Conservation (phyloP, 305 asterid species). For the Nicotiana rustica region DNA sequence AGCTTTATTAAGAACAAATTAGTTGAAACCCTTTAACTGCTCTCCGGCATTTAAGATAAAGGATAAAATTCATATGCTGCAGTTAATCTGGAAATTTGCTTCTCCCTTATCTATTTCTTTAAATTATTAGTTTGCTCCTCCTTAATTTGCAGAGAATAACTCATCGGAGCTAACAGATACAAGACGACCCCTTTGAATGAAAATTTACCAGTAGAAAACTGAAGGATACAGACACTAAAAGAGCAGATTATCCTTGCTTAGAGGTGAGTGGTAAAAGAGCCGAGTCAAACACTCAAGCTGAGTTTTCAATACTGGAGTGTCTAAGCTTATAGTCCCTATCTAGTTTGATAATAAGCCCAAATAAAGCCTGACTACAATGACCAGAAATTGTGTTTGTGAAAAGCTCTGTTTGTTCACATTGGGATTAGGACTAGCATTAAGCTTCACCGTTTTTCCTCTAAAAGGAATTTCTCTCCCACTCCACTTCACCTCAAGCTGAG, state of each 20-base stretch:
- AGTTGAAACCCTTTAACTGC: slow-evolving; percentile 6
- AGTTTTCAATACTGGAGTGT: background rate
- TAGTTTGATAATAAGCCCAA: background rate
- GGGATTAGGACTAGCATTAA: background rate
- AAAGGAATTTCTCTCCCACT: too few species aligned
- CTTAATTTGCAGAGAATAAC: background rate
- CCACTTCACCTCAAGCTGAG: too few species aligned
- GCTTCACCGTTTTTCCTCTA: too few species aligned
- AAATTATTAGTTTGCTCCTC: background rate
- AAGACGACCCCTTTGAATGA: background rate
- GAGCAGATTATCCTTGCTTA: background rate
- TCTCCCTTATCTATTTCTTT: slow-evolving; percentile 11
- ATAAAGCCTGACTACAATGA: background rate
- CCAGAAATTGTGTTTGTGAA: background rate
- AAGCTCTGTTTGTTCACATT: background rate
- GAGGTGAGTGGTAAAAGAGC: background rate
- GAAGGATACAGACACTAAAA: background rate
- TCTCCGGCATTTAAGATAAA: background rate
- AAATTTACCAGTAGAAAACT: background rate
- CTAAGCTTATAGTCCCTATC: background rate
- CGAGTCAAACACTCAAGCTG: background rate
- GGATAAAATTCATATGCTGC: background rate
- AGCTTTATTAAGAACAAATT: slow-evolving; percentile 9
- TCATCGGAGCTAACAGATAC: background rate
- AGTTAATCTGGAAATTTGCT: background rate